Evolutionary conservation across 768 basidiomycete species (phyloP).

Genomic region (Melanogaster broomeanus): DNA sequence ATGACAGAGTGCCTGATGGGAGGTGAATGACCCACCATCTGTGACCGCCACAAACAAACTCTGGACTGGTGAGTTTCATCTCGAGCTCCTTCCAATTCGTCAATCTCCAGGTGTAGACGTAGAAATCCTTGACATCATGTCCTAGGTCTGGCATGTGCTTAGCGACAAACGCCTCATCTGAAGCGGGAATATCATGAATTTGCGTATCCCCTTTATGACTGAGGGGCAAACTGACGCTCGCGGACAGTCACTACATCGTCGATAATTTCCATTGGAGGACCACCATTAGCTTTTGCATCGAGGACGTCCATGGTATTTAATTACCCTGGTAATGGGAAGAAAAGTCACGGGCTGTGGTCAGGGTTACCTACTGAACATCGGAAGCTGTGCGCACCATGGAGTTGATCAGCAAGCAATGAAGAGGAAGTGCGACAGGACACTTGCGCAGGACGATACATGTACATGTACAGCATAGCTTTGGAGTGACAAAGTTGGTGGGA

Average conservation of each 20-base stretch:
- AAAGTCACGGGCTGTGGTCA: constrained; percentile 1
- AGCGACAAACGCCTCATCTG: constrained; percentile 95
- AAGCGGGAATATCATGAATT: constrained; percentile 18
- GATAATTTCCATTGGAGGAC: constrained; percentile 71
- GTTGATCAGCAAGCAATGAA: not conserved
- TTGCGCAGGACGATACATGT: constrained; percentile 17
- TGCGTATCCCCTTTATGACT: constrained; percentile 1
- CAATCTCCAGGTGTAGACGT: no score
- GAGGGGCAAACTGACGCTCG: constrained; percentile 63
- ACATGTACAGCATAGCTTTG: no score
- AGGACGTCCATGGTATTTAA: constrained; percentile 80
- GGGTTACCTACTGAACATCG: not conserved
- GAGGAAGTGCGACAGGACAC: constrained; percentile 9
- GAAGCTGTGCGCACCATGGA: not conserved
- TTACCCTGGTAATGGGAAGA: constrained; percentile 44
- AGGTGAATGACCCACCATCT: constrained; percentile 67
- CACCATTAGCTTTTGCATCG: constrained; percentile 82
- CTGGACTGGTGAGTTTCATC: no score
- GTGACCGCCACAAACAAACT: no score
- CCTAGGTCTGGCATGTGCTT: no score
- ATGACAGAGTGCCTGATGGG: not conserved
- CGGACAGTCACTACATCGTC: constrained; percentile 83
- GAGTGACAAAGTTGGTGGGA: constrained; percentile 29
- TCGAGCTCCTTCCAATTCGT: no score
- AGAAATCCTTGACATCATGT: no score